Evolutionary conservation across 306 rosid genomes (phyloP), one percentile per base, ranked within the genome.

Genomic region (Corylus avellana): DNA sequence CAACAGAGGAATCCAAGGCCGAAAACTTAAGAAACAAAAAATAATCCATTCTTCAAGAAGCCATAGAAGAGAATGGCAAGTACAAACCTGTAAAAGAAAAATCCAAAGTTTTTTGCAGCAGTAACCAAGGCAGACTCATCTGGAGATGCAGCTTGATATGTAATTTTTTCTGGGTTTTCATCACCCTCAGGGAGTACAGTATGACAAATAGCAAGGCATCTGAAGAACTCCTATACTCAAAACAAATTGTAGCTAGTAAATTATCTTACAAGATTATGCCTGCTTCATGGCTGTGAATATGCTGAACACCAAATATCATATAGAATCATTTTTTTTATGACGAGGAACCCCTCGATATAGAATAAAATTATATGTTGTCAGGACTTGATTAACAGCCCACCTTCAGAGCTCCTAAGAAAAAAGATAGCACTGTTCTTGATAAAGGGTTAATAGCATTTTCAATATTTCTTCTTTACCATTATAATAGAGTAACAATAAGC

Each of bases 101-200:
- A 95, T 79, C 98, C 98, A 62, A 95, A 92, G 93, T 95, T 80
- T 78, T 95, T 95, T 42, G 99, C 99, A 76, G 92, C 92, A 80
- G 86, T 84, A 56, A 86, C 92, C 86, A 89, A 84, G 49, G 92
- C 92, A 84, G 92, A 64, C 66, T 73, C 77, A 73, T 73, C 77
- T 18, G 77, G 77, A 50, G 77, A 73, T 73, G 77, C 77, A 37
- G 77, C 77, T 73, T 73, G 77, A 55, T 73, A 73, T 51, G 49
- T 32, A 63, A 73, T 35, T 55, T 73, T 73, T 55, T 73, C 77
- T 1, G 77, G 77, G 62, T 22, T 51, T 8, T 73, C 77, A 0
- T 54, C 50, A 54, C 77, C 77, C 59, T 73, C 77, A 2, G 77
- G 77, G 27, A 73, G 77, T 37, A 73, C 77, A 17, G 77, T 73